Evolutionary conservation across 495 filamentous ascomycete genomes (phyloP), one percentile per base, ranked within the genome.

Genomic region (Hamigera avellanea): DNA sequence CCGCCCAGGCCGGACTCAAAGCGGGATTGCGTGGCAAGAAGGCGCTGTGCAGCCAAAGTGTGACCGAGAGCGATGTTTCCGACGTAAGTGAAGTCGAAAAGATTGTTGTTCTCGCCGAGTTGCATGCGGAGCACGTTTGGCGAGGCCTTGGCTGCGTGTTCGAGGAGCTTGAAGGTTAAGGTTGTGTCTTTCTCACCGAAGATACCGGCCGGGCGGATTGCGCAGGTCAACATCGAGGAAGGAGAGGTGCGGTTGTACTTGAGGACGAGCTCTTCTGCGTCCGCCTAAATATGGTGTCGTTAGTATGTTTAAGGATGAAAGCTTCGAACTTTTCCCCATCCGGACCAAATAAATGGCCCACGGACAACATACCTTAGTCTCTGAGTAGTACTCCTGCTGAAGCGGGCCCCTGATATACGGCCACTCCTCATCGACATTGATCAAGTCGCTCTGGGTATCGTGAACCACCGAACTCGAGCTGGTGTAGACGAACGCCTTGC

Each of bases 401-500:
- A 64, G 43, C 9, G 70, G 61, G 4, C 80, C 78, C 13, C 77
- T 66, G 30, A 95, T 73, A 37, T 84, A 63, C 7, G 91, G 87
- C 70, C 80, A 94, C 19, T 75, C 66, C 65, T 99, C 91, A 52
- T 91, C 81, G 34, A 86, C 87, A 56, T 93, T 91, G 57, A 89
- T 72, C 48, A 99, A 60, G 54, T 95, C 81, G 38, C 62, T 78
- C 48, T 70, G 62, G 38, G 78, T 83, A 53, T 94, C 86, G 57
- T 83, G 84, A 36, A 95, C 73, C 25, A 95, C 76, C 34, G 83
- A 88, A 32, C 86, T 84, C 17, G 83, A 88, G 56, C 84, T 93
- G 2, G 93, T 99, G 64, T 93, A 93, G 19, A 99, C 84, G 48
- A 99, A 82, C 0, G 79, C 93, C 62, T 85, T 94, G 48, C 94